These are phyloP conservation scores for Candida gigantensis DNA, from an alignment of 1,139 yeast species.

Conservation along the genomic window DNA sequence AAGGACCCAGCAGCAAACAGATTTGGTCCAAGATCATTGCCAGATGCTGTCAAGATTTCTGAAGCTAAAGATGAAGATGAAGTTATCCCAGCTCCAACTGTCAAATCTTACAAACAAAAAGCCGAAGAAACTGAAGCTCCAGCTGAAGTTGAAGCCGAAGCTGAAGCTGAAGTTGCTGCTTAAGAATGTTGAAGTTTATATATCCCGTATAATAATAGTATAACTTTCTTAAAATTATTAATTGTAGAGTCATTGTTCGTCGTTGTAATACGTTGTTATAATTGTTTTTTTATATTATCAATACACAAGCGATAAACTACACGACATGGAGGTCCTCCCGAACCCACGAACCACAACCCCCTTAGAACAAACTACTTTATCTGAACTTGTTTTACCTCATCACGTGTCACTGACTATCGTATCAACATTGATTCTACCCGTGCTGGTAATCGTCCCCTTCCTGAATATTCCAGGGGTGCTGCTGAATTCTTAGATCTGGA, in stretches of 20 bases:
- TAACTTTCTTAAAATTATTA: conserved; percentile 1
- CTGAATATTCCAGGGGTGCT: not conserved
- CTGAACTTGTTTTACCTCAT: too few species aligned
- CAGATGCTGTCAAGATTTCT: conserved; percentile 90
- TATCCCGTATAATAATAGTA: conserved; percentile 6
- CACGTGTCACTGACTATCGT: not conserved
- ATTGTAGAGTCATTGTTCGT: not conserved
- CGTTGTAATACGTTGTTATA: too few species aligned
- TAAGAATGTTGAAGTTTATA: conserved; percentile 19
- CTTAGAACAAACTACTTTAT: too few species aligned
- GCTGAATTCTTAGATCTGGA: not conserved
- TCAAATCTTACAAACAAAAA: conserved; percentile 61
- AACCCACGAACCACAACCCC: too few species aligned
- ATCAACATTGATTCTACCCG: not conserved
- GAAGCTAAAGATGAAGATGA: conserved; percentile 98
- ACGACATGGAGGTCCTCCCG: too few species aligned
- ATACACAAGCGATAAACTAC: too few species aligned
- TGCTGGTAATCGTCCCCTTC: not conserved
- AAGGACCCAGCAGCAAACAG: conserved; percentile 94
- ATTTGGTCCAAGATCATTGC: conserved; percentile 88
- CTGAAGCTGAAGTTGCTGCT: conserved; percentile 37
- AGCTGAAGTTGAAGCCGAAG: conserved; percentile 22
- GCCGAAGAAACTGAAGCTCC: conserved; percentile 37
- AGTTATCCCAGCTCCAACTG: conserved; percentile 77
- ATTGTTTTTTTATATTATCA: too few species aligned